Evolutionary conservation across 768 basidiomycete genomes (phyloP).

Genomic region (Mycena vulgaris): DNA sequence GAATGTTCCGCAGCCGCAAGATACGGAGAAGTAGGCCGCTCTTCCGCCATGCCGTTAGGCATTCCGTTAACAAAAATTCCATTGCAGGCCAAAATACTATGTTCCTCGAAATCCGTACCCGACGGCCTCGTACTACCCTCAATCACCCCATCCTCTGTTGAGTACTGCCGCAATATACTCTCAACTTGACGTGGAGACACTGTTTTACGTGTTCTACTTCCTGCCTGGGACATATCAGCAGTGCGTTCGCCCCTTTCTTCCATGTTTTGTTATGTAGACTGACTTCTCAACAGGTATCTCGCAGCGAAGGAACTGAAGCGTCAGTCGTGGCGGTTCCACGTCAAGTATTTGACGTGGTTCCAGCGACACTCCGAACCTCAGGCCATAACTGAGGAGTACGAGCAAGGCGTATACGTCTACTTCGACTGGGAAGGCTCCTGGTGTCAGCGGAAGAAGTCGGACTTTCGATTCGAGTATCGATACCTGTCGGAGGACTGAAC

Average conservation of each 20-base stretch:
- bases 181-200: constrained; percentile 95
- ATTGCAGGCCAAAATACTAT: constrained; percentile 92
- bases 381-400: constrained; percentile 99
- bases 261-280: constrained; percentile 22
- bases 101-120: constrained; percentile 92
- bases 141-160: constrained; percentile 84
- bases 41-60: constrained; percentile 10
- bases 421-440: constrained; percentile 99
- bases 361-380: constrained; percentile 98
- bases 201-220: constrained; percentile 99
- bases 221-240: constrained; percentile 98
- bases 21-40: constrained; percentile 89
- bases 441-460: constrained; percentile 98
- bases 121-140: constrained; percentile 96
- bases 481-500: constrained; percentile 91
- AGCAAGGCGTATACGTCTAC: constrained; percentile 99
- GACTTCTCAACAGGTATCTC: constrained; percentile 73
- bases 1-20: constrained; percentile 91
- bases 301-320: constrained; percentile 97
- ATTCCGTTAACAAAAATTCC: constrained; percentile 30
- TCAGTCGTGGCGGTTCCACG: constrained; percentile 99
- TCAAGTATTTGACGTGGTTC: constrained; percentile 99
- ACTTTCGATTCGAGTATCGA: constrained; percentile 97
- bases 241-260: constrained; percentile 61
- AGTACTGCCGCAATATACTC: constrained; percentile 89